phyloP scores from a whole-genome alignment of 345 rosid species.

The Aegle marmelos region DNA sequence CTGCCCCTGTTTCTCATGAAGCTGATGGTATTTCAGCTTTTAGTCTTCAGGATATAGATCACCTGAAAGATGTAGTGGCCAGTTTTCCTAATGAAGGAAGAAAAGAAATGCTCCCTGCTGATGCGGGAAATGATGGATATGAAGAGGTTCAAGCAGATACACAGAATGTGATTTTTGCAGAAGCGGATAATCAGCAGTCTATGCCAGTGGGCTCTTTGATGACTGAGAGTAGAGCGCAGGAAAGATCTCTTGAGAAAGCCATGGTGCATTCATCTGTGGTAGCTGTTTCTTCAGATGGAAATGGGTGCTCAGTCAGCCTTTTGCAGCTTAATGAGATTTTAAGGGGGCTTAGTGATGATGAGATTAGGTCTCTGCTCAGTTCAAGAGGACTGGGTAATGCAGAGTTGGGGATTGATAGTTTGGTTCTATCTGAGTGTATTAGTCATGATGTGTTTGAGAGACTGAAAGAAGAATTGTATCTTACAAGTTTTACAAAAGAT shows the following conservation, averaged over 20 bases:
- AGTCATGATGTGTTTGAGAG: conserved; percentile 34
- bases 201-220: conserved; percentile 33
- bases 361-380: conserved; percentile 42
- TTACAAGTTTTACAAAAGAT: conserved; percentile 49
- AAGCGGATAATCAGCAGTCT: conserved; percentile 30
- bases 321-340: conserved; percentile 44
- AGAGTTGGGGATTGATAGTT: conserved; percentile 24
- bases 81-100: conserved; percentile 20
- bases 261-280: conserved; percentile 22
- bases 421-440: conserved; percentile 10
- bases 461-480: conserved; percentile 59
- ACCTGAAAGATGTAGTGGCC: conserved; percentile 15
- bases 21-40: conserved; percentile 21
- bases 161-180: conserved; percentile 24
- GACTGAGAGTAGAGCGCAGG: conserved; percentile 31
- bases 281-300: conserved; percentile 24
- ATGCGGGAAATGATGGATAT: conserved; percentile 12
- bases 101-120: conserved; percentile 21
- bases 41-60: conserved; percentile 16
- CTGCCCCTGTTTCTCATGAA: conserved; percentile 25
- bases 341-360: conserved; percentile 55
- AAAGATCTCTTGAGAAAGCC: conserved; percentile 32
- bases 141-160: conserved; percentile 22
- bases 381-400: conserved; percentile 36
- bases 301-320: conserved; percentile 34